Conservation (phyloP, 2,329 filamentous ascomycete species). For the Epichloe aotearoae region DNA sequence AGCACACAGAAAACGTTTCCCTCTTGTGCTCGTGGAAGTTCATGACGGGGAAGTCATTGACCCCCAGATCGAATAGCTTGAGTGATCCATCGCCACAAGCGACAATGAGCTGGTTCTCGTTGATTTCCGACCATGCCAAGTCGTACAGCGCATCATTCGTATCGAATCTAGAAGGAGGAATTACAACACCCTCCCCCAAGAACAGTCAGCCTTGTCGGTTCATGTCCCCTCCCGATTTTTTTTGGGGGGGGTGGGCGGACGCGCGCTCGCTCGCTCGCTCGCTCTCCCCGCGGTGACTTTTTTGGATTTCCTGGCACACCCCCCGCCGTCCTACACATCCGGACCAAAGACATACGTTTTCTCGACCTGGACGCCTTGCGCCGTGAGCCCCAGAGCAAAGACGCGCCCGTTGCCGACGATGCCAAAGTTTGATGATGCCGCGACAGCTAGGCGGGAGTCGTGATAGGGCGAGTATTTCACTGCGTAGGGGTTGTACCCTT, state of each 20-base stretch:
- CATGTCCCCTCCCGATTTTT: no score
- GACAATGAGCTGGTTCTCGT: conserved; percentile 85
- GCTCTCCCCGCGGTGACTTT: no score
- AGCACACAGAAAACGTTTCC: conserved; percentile 84
- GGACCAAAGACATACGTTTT: conserved; percentile 47
- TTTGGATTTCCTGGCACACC: no score
- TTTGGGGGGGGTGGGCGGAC: no score
- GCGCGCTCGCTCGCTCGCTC: no score
- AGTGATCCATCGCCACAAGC: conserved; percentile 88
- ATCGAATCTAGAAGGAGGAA: conserved; percentile 54
- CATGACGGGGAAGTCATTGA: conserved; percentile 75
- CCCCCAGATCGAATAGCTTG: conserved; percentile 79
- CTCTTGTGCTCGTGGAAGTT: conserved; percentile 89
- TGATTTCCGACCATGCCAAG: conserved; percentile 85
- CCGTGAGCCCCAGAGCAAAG: conserved; percentile 70
- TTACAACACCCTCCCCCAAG: not conserved
- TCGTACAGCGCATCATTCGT: conserved; percentile 97
- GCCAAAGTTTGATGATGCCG: conserved; percentile 86
- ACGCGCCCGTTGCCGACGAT: conserved; percentile 91
- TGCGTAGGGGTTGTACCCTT: conserved; percentile 89
- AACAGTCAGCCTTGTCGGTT: not conserved
- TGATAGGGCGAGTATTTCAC: conserved; percentile 99
- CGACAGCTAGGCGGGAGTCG: conserved; percentile 85
- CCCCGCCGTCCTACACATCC: no score
- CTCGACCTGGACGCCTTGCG: conserved; percentile 70